phyloP scores from a whole-genome alignment of 1,139 yeast species.

The Sugiyamaella novakii region DNA sequence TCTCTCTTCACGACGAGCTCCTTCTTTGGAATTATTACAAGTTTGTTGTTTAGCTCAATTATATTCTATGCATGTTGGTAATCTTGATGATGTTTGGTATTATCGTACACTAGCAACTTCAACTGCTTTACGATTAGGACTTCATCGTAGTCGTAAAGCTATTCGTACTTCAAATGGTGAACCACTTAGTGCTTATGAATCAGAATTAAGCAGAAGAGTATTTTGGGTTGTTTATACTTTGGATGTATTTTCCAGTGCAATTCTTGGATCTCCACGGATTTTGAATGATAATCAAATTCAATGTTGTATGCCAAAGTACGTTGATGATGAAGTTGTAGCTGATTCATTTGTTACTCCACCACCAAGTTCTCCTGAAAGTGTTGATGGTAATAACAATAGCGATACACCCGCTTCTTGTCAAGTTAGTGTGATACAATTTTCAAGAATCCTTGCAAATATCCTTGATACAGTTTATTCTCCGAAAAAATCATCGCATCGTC shows the following conservation, averaged over 20 bases:
- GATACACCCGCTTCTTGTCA: slow-evolving; percentile 30
- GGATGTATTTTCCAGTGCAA: slow-evolving; percentile 74
- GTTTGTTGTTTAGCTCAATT: slow-evolving; percentile 67
- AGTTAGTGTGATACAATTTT: slow-evolving; percentile 53
- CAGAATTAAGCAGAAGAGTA: slow-evolving; percentile 76
- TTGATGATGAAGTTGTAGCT: slow-evolving; percentile 57
- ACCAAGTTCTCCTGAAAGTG: slow-evolving; percentile 46
- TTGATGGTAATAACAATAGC: slow-evolving; percentile 13
- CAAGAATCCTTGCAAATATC: slow-evolving; percentile 73
- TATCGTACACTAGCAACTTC: slow-evolving; percentile 74
- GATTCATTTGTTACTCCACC: slow-evolving; percentile 65
- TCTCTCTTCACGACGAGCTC: slow-evolving; percentile 36
- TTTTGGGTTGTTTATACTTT: slow-evolving; percentile 84
- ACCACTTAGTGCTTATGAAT: slow-evolving; percentile 51
- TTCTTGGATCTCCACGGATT: slow-evolving; percentile 79
- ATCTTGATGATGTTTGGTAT: slow-evolving; percentile 71
- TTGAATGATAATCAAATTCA: slow-evolving; percentile 80
- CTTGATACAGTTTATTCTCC: slow-evolving; percentile 57
- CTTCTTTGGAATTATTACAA: slow-evolving; percentile 72
- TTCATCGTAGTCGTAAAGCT: slow-evolving; percentile 87
- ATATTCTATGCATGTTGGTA: slow-evolving; percentile 74
- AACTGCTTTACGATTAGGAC: slow-evolving; percentile 82
- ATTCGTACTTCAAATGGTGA: slow-evolving; percentile 64
- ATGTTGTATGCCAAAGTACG: slow-evolving; percentile 78
- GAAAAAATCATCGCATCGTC: slow-evolving; percentile 47